Evolutionary conservation across 164 flowering plant genomes (phyloP).

Genomic region (Annona cherimola): DNA sequence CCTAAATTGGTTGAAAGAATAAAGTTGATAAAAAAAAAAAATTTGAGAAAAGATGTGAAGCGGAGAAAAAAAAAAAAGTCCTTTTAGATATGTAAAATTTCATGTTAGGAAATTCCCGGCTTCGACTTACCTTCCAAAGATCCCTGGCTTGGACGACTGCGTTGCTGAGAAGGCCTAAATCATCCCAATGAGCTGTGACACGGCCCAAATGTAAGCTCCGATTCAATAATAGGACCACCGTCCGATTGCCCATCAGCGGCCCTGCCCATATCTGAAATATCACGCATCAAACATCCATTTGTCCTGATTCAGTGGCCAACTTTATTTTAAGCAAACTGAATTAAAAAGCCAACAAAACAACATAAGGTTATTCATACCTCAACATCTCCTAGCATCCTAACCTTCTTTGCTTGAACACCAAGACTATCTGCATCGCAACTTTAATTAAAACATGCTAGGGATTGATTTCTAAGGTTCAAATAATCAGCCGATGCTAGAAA

Average conservation of each 20-base stretch:
- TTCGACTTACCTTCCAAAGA: constrained; percentile 57
- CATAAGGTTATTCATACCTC: constrained; percentile 44
- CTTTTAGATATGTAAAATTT: no score
- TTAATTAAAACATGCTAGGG: background rate
- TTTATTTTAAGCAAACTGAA: background rate
- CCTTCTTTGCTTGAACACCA: constrained; percentile 84
- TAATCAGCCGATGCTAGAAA: no score
- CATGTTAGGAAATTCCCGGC: no score
- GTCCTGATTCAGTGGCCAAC: background rate
- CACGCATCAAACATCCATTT: background rate
- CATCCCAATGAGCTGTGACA: constrained; percentile 76
- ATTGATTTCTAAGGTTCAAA: no score
- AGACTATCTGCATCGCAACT: constrained; percentile 39
- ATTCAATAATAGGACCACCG: constrained; percentile 53
- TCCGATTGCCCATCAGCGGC: constrained; percentile 58
- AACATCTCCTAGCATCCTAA: constrained; percentile 54
- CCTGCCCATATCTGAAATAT: constrained; percentile 73
- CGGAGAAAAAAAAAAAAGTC: no score
- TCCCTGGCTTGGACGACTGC: constrained; percentile 59
- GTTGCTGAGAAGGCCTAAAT: constrained; percentile 46
- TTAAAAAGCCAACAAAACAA: background rate
- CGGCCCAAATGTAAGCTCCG: constrained; percentile 24
- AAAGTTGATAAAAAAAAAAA: no score
- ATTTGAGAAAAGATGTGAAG: no score
- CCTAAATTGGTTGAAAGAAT: no score